These are phyloP conservation scores for Pterocarpus santalinus DNA, from an alignment of 306 rosid species.

Conservation along the genomic window DNA sequence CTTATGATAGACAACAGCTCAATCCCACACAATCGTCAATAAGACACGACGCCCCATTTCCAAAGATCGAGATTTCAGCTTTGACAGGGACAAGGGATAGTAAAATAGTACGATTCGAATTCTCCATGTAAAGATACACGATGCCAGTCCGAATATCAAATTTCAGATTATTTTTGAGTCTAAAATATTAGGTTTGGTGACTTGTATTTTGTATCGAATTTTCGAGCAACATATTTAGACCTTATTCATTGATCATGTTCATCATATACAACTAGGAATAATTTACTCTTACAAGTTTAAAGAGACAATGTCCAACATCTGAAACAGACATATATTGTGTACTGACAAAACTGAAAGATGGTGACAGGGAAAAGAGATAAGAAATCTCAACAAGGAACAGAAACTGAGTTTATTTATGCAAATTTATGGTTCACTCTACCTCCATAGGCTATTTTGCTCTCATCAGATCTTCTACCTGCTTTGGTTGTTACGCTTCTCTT, in stretches of 20 bases:
- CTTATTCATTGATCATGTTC: constrained; percentile 45
- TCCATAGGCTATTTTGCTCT: constrained; percentile 59
- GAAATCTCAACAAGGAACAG: constrained; percentile 37
- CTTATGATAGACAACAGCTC: neutral
- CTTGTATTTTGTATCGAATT: constrained; percentile 12
- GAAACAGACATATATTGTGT: constrained; percentile 44
- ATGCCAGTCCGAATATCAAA: neutral
- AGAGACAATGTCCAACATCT: constrained; percentile 41
- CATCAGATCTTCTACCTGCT: constrained; percentile 68
- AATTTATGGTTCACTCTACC: constrained; percentile 62
- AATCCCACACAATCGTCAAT: no score
- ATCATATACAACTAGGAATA: constrained; percentile 48
- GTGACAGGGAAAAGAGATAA: constrained; percentile 41
- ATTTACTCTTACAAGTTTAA: constrained; percentile 41
- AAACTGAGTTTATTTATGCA: constrained; percentile 37
- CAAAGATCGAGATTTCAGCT: no score
- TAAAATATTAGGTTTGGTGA: neutral
- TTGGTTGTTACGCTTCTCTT: constrained; percentile 50
- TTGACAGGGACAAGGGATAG: no score
- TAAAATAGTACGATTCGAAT: no score
- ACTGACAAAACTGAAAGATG: constrained; percentile 47
- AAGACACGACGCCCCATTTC: no score
- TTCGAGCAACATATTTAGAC: neutral
- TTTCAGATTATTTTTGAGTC: no score
- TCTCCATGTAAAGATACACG: no score